phyloP scores from a whole-genome alignment of 2,329 filamentous ascomycete species.

The Cercospora berteroae region DNA sequence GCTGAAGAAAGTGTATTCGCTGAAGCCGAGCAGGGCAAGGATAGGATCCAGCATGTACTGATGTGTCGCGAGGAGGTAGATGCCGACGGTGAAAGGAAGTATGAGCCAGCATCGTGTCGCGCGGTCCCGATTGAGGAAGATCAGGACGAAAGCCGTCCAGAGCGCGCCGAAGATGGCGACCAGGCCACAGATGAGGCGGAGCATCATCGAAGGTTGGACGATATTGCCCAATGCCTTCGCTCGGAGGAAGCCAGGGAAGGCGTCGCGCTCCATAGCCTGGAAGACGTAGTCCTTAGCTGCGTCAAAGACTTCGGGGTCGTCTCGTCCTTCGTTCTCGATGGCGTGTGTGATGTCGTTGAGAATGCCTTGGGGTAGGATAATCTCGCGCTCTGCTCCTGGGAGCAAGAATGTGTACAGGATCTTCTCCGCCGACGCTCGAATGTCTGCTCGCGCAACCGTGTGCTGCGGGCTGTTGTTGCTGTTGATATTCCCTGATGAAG shows the following conservation, averaged over 20 bases:
- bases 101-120: slow-evolving; percentile 82
- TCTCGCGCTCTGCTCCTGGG: slow-evolving; percentile 93
- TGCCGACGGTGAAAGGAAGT: slow-evolving; percentile 84
- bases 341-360: slow-evolving; percentile 79
- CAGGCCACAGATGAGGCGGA: slow-evolving; percentile 80
- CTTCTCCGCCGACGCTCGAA: slow-evolving; percentile 91
- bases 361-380: slow-evolving; percentile 85
- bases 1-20: slow-evolving; percentile 94
- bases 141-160: slow-evolving; percentile 90
- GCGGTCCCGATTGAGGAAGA: slow-evolving; percentile 79
- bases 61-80: slow-evolving; percentile 86
- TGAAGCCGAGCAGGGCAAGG: slow-evolving; percentile 82
- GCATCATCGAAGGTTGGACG: slow-evolving; percentile 83
- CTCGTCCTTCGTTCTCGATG: slow-evolving; percentile 86
- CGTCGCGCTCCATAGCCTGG: slow-evolving; percentile 98
- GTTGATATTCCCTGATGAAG: slow-evolving; percentile 42
- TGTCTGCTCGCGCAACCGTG: slow-evolving; percentile 82
- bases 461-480: slow-evolving; percentile 82
- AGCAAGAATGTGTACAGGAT: slow-evolving; percentile 97
- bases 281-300: slow-evolving; percentile 98
- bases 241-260: slow-evolving; percentile 94
- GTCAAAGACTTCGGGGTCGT: slow-evolving; percentile 96
- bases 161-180: slow-evolving; percentile 86
- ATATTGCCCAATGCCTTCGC: slow-evolving; percentile 95
- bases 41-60: slow-evolving; percentile 94